A percentile compares a stretch with the other conserved stretches of the same genome.
phyloP scores from a whole-genome alignment of 140 eudicot species.

The Eryngium alpinum region DNA sequence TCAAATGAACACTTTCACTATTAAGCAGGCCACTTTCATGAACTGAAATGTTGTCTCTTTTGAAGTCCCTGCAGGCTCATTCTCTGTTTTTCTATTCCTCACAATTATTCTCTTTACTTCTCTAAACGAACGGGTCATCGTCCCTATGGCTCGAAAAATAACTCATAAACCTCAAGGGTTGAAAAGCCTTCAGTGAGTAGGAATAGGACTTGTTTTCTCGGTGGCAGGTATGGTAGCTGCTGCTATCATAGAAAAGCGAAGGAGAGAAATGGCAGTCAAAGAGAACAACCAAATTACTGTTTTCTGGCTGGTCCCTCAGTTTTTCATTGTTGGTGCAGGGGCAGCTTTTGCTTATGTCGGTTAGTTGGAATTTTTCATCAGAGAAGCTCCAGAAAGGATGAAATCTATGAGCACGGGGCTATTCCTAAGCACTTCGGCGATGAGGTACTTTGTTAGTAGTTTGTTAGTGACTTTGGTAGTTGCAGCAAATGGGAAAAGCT shows the following conservation, averaged over 20 bases:
- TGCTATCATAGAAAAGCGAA: conserved; percentile 48
- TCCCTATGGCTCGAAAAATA: conserved; percentile 50
- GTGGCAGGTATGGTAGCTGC: conserved; percentile 58
- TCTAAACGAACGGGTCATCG: conserved; percentile 49
- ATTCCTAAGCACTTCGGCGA: conserved; percentile 50
- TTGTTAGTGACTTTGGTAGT: conserved; percentile 55
- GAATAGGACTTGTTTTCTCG: conserved; percentile 57
- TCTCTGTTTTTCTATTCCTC: conserved; percentile 58
- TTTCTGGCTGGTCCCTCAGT: conserved; percentile 73
- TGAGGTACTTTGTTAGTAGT: conserved; percentile 68
- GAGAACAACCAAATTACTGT: conserved; percentile 31
- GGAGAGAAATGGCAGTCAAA: conserved; percentile 30
- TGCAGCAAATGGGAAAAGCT: conserved; percentile 27
- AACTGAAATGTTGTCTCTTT: conserved; percentile 46
- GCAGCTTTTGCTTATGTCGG: conserved; percentile 80
- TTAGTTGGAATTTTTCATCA: conserved; percentile 81
- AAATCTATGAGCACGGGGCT: conserved; percentile 82
- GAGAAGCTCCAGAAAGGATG: conserved; percentile 83
- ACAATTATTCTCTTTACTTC: conserved; percentile 69
- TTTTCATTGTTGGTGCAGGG: conserved; percentile 70
- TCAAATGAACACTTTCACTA: conserved; percentile 79
- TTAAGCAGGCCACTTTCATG: conserved; percentile 79
- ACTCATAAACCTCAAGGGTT: conserved; percentile 51
- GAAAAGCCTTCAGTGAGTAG: conserved; percentile 63
- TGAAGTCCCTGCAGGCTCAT: conserved; percentile 58